Evolutionary conservation across 1,139 yeast genomes (phyloP), one percentile per base, ranked within the genome.

Genomic region (Williopsis jadinii): DNA sequence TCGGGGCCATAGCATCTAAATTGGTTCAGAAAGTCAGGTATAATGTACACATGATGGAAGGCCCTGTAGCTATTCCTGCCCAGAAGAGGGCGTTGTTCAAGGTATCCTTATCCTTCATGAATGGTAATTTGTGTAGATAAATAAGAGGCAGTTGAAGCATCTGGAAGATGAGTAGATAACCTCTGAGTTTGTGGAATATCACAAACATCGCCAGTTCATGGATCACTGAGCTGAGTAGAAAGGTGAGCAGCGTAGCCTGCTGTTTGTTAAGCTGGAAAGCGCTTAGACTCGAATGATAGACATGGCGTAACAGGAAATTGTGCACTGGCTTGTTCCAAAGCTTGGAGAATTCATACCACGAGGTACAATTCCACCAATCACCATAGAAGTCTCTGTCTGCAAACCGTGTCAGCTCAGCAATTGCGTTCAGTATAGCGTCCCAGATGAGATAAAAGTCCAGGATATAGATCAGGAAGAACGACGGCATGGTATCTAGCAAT

Each of bases 261-360:
- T 58, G 46, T 58, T 81, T 86, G 49, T 77, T 74, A 41, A 88
- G 68, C 38, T 77, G 71, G 39, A 88, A 70, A 0, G 90, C 80
- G 50, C 94, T 79, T 46, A 92, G 85, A 12, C 94, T 79, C 28
- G 95, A 83, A 59, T 88, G 97, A 61, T 92, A 94, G 9, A 92
- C 98, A 58, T 94, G 99, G 49, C 97, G 75, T 36, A 88, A 67
- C 45, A 92, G 67, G 55, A 92, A 92, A 51, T 80, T 77, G 61
- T 92, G 97, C n/a, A 94, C 97, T 0, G 97, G 97, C 9, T 78
- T 74, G 59, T 92, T 92, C 98, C 99, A 94, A 50, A 85, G 80
- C 50, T 97, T 74, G 9, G 97, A 84, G 64, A 85, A 92, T 59
- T 88, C 92, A 43, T 85, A 88, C 96, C 97, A 92, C 38, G 88